Evolutionary conservation across 2,329 filamentous ascomycete species (phyloP), one percentile per base, ranked within the genome.

Genomic region (Cyclaneusma minus): DNA sequence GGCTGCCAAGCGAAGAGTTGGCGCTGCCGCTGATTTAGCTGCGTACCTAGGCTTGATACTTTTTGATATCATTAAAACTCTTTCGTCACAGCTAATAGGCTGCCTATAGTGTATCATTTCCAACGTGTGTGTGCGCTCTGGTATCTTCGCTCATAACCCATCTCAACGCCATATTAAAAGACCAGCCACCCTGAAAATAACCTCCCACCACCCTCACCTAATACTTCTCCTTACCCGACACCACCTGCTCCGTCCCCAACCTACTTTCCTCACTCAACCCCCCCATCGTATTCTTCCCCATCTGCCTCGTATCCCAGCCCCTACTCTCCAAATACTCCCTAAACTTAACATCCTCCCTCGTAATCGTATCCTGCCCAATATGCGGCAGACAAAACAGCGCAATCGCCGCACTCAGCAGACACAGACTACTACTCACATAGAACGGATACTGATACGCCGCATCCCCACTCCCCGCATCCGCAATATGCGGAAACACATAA

Each of bases 291-390:
- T 34, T 27, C 25, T 43, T 24, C 10, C 68, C 68, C 54, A 74
- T 51, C 31, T 59, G 59, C 5, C 52, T 54, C 4, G 69, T 76
- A 47, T 93, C 83, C 54, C 77, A 93, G 3, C 84, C 84, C 31
- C 87, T 62, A 14, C 54, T 55, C 42, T 72, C 62, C 8, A 94
- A 57, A 45, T 78, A 93, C 11, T 55, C 64, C 17, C 80, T 66
- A 56, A 93, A 94, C 22, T 65, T 64, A 6, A 58, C 44, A 42
- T 94, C 84, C 50, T 94, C 85, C 10, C 64, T 43, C 1, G 73
- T 67, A 35, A 94, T 91, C 0, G 82, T 92, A 41, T 93, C 78
- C 53, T 91, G 65, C n/a, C 72, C 72, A 33, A 94, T 77, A 24
- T 80, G 55, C 0, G 85, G 85, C 25, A 93, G 50, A 31, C 66